phyloP scores from a whole-genome alignment of 2,329 filamentous ascomycete genomes.

The Diaporthe longicolla region DNA sequence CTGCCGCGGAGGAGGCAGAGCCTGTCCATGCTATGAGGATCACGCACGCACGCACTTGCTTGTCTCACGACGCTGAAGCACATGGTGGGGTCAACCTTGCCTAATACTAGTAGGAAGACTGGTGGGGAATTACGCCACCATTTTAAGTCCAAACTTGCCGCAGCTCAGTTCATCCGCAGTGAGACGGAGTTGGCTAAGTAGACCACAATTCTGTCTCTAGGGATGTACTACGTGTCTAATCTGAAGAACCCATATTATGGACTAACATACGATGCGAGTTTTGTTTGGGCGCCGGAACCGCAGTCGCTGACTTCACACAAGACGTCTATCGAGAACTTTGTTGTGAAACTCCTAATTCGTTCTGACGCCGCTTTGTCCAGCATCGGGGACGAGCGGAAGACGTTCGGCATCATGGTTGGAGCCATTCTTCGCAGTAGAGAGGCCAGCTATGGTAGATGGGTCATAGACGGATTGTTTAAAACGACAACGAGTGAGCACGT shows the following conservation, averaged over 20 bases:
- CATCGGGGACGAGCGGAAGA: constrained; percentile 14
- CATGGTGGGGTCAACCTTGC: constrained; percentile 6
- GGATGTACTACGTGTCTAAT: constrained; percentile 9
- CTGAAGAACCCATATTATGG: background rate
- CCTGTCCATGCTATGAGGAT: background rate
- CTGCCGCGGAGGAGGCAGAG: background rate
- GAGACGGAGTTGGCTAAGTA: background rate
- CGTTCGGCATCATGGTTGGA: background rate
- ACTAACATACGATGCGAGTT: background rate
- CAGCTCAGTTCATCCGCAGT: background rate
- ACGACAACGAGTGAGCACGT: background rate
- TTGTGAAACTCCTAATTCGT: background rate
- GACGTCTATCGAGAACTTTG: background rate
- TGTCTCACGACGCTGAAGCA: constrained; percentile 14
- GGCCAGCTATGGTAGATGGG: constrained; percentile 2
- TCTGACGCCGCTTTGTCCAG: background rate
- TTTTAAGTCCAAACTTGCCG: background rate
- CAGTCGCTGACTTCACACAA: background rate
- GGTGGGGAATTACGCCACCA: background rate
- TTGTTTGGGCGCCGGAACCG: too few relatives aligned
- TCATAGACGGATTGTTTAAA: background rate
- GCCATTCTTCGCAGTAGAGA: constrained; percentile 15
- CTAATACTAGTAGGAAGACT: background rate
- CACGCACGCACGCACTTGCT: background rate
- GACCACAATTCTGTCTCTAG: background rate